phyloP scores from a whole-genome alignment of 352 stramenopile genomes.

The Elongisporangium prolatum region DNA sequence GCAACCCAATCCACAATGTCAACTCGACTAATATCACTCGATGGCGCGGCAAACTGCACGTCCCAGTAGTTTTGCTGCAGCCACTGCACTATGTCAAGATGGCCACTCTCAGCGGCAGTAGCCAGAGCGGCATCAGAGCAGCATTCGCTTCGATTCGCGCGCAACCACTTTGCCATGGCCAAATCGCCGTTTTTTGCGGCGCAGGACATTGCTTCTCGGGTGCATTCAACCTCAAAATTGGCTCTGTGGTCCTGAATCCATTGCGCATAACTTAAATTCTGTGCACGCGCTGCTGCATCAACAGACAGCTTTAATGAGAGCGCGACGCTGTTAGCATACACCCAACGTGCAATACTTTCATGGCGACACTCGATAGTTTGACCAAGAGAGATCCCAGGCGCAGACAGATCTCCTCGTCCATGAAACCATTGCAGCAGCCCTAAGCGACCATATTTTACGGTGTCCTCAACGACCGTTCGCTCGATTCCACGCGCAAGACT shows the following conservation, averaged over 20 bases:
- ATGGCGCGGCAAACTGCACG: neutral
- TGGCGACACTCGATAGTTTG: slow-evolving; percentile 22
- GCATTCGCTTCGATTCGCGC: slow-evolving; percentile 25
- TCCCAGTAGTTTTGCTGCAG: slow-evolving; percentile 13
- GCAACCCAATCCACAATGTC: neutral
- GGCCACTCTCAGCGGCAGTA: slow-evolving; percentile 25
- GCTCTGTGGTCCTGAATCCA: neutral
- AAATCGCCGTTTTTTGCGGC: slow-evolving; percentile 28
- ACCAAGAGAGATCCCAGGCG: slow-evolving; percentile 31
- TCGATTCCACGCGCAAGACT: neutral
- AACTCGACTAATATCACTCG: neutral
- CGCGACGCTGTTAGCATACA: slow-evolving; percentile 31
- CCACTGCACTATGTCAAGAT: slow-evolving; percentile 39
- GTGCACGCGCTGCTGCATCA: neutral
- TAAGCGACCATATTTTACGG: slow-evolving; percentile 31
- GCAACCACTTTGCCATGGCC: slow-evolving; percentile 39
- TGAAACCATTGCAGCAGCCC: slow-evolving; percentile 36
- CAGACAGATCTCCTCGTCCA: slow-evolving; percentile 12
- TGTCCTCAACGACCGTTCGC: neutral
- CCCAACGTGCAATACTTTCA: slow-evolving; percentile 24
- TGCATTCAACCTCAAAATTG: neutral
- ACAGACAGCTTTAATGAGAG: slow-evolving; percentile 27
- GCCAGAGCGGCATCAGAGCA: slow-evolving; percentile 47
- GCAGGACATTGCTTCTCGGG: slow-evolving; percentile 2
- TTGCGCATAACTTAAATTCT: neutral